A percentile compares a stretch with the other conserved stretches of the same genome.
Evolutionary conservation across 1,284 basidiomycete genomes (phyloP).

Genomic region (Chalciporus sp.): DNA sequence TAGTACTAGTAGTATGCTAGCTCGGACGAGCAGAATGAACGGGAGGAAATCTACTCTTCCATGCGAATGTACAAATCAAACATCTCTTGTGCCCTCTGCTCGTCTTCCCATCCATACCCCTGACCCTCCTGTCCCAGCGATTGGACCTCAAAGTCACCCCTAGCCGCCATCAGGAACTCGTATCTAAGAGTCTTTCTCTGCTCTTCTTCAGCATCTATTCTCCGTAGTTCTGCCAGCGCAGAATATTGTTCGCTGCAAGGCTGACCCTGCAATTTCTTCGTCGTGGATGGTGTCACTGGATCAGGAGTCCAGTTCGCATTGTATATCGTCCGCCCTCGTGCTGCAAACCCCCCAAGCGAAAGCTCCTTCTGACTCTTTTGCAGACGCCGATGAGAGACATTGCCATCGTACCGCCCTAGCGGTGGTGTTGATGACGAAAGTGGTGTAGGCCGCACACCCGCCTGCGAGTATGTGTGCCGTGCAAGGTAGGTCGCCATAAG

Average conservation of each 20-base stretch:
- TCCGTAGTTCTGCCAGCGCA: conserved; percentile 13
- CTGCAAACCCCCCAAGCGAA: conserved; percentile 5
- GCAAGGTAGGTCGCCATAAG: conserved; percentile 23
- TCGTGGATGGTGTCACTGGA: background rate
- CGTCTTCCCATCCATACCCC: background rate
- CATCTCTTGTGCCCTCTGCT: conserved; percentile 32
- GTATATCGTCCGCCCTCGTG: conserved; percentile 35
- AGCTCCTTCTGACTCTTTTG: background rate
- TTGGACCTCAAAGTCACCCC: background rate
- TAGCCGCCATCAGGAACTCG: conserved; percentile 10
- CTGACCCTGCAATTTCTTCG: background rate
- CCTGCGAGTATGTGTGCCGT: conserved; percentile 13
- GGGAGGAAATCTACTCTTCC: conserved; percentile 15
- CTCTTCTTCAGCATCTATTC: conserved; percentile 29
- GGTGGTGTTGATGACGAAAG: background rate
- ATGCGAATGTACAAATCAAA: conserved; percentile 44
- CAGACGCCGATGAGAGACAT: background rate
- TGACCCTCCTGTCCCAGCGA: background rate
- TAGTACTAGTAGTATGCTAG: conserved; percentile 4
- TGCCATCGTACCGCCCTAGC: conserved; percentile 1
- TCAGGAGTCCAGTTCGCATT: conserved; percentile 5
- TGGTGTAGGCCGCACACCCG: conserved; percentile 1
- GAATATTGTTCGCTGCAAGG: background rate
- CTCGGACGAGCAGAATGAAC: no score
- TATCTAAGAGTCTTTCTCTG: background rate